phyloP scores from a whole-genome alignment of 805 yeast genomes.

The Monosporozyma solicola region DNA sequence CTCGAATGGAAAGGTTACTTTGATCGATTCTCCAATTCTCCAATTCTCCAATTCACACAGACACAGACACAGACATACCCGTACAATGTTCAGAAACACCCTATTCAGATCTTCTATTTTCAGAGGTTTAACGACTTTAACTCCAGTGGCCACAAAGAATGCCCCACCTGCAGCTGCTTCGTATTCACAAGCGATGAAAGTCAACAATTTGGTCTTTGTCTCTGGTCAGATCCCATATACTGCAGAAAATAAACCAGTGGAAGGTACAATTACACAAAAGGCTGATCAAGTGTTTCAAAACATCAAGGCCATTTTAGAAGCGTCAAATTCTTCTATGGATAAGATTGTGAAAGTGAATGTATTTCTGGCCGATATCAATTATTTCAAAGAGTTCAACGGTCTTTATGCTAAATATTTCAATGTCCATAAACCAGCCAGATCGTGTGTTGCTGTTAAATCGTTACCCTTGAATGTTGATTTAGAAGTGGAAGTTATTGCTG shows the following conservation, averaged over 20 bases:
- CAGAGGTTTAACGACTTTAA: constrained; percentile 12
- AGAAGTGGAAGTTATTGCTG: constrained; percentile 87
- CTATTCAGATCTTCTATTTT: constrained; percentile 10
- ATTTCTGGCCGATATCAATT: constrained; percentile 80
- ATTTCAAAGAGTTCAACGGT: constrained; percentile 74
- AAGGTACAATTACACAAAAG: constrained; percentile 64
- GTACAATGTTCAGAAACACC: constrained; percentile 14
- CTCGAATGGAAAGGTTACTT: too few species aligned
- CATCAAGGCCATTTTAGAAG: constrained; percentile 62
- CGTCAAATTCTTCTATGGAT: constrained; percentile 72
- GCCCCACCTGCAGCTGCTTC: constrained; percentile 98
- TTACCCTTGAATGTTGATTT: constrained; percentile 78
- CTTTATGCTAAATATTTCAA: constrained; percentile 71
- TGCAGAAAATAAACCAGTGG: constrained; percentile 66
- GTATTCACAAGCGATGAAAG: constrained; percentile 90
- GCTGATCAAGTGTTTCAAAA: constrained; percentile 66
- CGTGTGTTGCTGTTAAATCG: constrained; percentile 88
- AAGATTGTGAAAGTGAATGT: constrained; percentile 79
- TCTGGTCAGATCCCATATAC: constrained; percentile 93
- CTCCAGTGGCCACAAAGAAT: constrained; percentile 53
- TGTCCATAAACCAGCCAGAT: constrained; percentile 85
- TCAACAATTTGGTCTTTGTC: constrained; percentile 75
- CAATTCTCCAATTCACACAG: too few species aligned
- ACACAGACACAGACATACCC: too few species aligned
- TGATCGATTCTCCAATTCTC: too few species aligned